Evolutionary conservation across 2,329 filamentous ascomycete genomes (phyloP).

Genomic region (Madurella mycetomatis): DNA sequence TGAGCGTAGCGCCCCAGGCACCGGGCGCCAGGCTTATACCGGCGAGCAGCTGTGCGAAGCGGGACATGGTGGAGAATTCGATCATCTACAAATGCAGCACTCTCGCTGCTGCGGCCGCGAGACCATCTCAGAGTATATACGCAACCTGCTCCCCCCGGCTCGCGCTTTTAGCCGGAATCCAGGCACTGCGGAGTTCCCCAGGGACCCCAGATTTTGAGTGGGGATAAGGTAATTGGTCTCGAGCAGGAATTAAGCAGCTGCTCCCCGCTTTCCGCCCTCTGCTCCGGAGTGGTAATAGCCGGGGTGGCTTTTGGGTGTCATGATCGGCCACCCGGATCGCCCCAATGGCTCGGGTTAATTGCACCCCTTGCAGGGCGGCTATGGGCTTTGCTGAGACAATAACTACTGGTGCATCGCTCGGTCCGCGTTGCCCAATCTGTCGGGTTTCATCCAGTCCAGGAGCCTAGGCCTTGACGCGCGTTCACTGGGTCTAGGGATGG

Average conservation of each 20-base stretch:
- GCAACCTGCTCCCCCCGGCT: not conserved
- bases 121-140: not conserved
- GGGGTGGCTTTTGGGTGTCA: slow-evolving; percentile 5
- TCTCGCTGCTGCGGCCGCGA: too few relatives aligned
- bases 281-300: slow-evolving; percentile 8
- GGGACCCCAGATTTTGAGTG: slow-evolving; percentile 7
- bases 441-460: slow-evolving; percentile 13
- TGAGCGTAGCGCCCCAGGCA: slow-evolving; percentile 15
- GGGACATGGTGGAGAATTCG: slow-evolving; percentile 14
- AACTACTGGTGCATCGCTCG: not conserved
- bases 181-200: slow-evolving; percentile 1
- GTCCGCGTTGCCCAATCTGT: slow-evolving; percentile 16
- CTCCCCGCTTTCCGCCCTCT: not conserved
- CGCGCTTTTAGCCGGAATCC: slow-evolving; percentile 10
- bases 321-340: not conserved
- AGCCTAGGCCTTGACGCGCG: not conserved
- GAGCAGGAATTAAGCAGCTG: slow-evolving; percentile 3
- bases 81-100: too few relatives aligned
- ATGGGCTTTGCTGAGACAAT: not conserved
- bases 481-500: too few relatives aligned
- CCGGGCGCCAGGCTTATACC: slow-evolving; percentile 13
- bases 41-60: slow-evolving; percentile 12
- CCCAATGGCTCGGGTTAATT: slow-evolving; percentile 10
- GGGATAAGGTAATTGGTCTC: not conserved
- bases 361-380: slow-evolving; percentile 7